These are phyloP conservation scores for Candida bentonensis DNA, from an alignment of 805 yeast species.

Conservation along the genomic window DNA sequence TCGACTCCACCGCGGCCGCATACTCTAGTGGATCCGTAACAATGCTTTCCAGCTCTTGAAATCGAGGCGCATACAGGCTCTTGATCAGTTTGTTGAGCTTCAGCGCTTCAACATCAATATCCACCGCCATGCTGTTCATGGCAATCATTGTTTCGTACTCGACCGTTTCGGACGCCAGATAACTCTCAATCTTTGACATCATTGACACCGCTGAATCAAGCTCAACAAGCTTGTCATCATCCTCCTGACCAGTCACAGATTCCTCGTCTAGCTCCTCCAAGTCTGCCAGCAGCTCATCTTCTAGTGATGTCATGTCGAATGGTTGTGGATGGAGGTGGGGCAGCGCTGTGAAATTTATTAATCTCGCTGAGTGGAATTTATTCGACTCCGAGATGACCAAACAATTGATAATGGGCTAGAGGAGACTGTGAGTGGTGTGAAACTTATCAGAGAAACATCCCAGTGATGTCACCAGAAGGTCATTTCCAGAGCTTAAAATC, in stretches of 20 bases:
- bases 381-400: too few species aligned
- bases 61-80: background rate
- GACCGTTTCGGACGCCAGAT: background rate
- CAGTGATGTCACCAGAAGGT: too few species aligned
- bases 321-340: too few species aligned
- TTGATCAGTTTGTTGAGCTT: background rate
- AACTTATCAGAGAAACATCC: too few species aligned
- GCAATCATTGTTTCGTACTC: background rate
- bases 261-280: constrained; percentile 22
- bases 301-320: too few species aligned
- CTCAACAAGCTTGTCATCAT: background rate
- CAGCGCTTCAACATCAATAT: background rate
- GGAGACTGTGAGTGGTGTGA: too few species aligned
- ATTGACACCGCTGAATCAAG: background rate
- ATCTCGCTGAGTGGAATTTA: too few species aligned
- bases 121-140: background rate
- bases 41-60: background rate
- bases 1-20: background rate
- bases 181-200: background rate
- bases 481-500: too few species aligned
- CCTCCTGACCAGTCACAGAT: background rate
- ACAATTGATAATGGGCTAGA: too few species aligned
- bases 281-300: constrained; percentile 27
- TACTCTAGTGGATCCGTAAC: background rate
- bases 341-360: too few species aligned